Evolutionary conservation across 2,329 filamentous ascomycete genomes (phyloP), one percentile per base, ranked within the genome.

Genomic region (Trichoderma brevicompactum): DNA sequence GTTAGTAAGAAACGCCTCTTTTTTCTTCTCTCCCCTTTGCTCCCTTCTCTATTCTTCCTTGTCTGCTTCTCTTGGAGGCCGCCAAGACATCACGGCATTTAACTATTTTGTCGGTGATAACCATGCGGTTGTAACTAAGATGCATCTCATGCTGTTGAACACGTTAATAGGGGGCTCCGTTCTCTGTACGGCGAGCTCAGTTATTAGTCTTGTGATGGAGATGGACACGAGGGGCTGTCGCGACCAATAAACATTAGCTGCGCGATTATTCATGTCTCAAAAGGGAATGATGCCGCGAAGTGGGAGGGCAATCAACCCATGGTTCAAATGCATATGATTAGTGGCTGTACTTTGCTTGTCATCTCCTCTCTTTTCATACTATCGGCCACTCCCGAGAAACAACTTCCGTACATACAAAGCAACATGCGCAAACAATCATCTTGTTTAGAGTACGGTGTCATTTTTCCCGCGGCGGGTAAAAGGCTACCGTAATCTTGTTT

Each of bases 401-500:
- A 5, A 3, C 23, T 28, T 28, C 23, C 23, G 23, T 28, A 28
- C 23, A 28, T 28, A 28, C 23, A 28, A 28, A 28, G 2, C 23
- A 28, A 28, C 23, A 28, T 28, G 23, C 23, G 23, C 23, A 28
- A 28, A 28, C 23, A 28, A 28, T 28, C 10, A 53, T 38, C 32
- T 53, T 32, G 10, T 40, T 40, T 9, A 6, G 2, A 13, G 9
- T 1, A 17, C n/a, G 3, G 12, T 7, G 28, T 36, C 19, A 50
- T 5, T 12, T 15, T 43, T 15, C 58, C n/a, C 23, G 10, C n/a
- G 34, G 10, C 10, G 36, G 38, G 40, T 41, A 52, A 62, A 52
- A 41, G 7, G 19, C 38, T 38, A 13, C 15, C 46, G 46, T 38
- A 15, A 52, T 61, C 44, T 61, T 50, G 58, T 62, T 62, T 62